Evolutionary conservation across 116 monocot species (phyloP).

Genomic region (Zostera marina): DNA sequence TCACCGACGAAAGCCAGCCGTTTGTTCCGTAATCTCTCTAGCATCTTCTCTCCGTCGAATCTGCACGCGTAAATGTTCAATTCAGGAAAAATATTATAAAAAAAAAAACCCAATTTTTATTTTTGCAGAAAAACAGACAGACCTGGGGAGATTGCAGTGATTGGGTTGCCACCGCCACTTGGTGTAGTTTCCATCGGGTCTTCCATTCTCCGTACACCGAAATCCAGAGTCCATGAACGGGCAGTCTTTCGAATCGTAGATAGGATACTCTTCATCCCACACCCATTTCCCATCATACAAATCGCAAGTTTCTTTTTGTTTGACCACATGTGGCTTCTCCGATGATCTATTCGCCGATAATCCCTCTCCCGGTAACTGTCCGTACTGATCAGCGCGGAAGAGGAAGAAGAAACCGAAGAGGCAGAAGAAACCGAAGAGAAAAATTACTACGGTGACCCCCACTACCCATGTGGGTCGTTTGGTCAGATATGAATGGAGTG

Average conservation of each 20-base stretch:
- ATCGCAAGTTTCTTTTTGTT: conserved; percentile 24
- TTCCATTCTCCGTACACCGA: conserved; percentile 60
- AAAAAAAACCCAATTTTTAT: background rate
- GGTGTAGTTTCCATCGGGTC: conserved; percentile 40
- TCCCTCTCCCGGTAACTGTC: background rate
- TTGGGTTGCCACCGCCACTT: conserved; percentile 78
- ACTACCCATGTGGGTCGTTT: conserved; percentile 1
- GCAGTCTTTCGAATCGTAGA: conserved; percentile 65
- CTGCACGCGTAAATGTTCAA: conserved; percentile 5
- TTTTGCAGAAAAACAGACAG: background rate
- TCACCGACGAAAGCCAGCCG: conserved; percentile 69
- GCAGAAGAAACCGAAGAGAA: background rate
- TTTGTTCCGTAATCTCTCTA: conserved; percentile 41
- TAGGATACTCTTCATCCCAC: conserved; percentile 59
- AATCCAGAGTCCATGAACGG: conserved; percentile 59
- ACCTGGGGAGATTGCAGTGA: conserved; percentile 64
- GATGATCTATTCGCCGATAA: background rate
- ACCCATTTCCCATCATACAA: conserved; percentile 71
- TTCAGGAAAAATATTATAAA: background rate
- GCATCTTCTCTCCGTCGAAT: conserved; percentile 52
- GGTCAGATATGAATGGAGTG: background rate
- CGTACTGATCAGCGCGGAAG: background rate
- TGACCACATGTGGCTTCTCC: background rate
- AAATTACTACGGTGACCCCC: background rate
- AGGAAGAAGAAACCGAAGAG: background rate